Conservation (phyloP, 2,329 filamentous ascomycete genomes). For the Colletotrichum paranaense region DNA sequence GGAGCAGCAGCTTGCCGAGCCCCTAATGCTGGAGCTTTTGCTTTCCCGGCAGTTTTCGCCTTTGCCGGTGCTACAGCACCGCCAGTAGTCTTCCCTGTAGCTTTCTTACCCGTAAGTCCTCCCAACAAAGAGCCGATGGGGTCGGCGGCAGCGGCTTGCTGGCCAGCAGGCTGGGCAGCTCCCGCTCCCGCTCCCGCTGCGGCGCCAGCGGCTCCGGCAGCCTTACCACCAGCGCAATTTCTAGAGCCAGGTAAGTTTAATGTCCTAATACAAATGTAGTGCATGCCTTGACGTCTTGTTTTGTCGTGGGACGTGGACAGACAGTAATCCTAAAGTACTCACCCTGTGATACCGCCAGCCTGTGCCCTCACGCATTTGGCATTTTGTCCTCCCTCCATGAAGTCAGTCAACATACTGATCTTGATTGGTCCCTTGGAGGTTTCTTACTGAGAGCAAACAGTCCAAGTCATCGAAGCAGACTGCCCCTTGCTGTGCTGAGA, state of each 20-base stretch:
- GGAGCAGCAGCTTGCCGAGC: conserved; percentile 25
- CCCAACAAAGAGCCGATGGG: conserved; percentile 8
- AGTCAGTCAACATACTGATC: neutral
- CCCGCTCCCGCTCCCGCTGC: neutral
- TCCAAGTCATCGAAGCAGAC: conserved; percentile 31
- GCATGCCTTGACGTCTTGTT: neutral
- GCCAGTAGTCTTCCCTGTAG: conserved; percentile 6
- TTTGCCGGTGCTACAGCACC: conserved; percentile 10
- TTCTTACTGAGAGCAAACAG: conserved; percentile 20
- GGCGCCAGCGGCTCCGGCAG: neutral
- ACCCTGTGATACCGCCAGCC: conserved; percentile 23
- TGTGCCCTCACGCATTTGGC: conserved; percentile 31
- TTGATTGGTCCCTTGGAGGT: too few relatives aligned
- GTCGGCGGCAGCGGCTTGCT: conserved; percentile 10
- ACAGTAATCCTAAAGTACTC: neutral
- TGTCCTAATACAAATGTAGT: too few relatives aligned
- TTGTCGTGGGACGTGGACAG: neutral
- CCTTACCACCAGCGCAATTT: conserved; percentile 5
- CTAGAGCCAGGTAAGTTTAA: neutral
- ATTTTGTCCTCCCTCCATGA: conserved; percentile 15
- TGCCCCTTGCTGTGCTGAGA: conserved; percentile 25
- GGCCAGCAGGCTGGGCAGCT: neutral
- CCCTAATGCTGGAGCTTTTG: neutral
- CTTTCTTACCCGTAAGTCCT: conserved; percentile 15
- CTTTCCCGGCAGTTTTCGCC: neutral